These are phyloP conservation scores for Limtongozyma cylindracea DNA, from an alignment of 805 yeast species.

Conservation along the genomic window DNA sequence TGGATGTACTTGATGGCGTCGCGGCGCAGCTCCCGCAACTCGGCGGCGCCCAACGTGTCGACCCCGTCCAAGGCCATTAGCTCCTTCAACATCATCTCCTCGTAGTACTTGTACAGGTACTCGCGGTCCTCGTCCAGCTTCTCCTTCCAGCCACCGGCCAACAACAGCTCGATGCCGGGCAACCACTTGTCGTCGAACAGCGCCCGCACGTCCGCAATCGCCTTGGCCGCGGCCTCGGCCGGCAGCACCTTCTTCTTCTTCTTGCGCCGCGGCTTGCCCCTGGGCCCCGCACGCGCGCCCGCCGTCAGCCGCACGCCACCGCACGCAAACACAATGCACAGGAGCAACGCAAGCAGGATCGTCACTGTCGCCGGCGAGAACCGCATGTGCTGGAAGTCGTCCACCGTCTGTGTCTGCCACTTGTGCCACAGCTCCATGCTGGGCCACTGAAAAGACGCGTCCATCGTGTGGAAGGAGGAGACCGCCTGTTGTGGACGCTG, in stretches of 20 bases:
- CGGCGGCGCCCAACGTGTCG: constrained; percentile 22
- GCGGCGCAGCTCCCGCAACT: constrained; percentile 31
- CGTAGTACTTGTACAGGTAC: constrained; percentile 30
- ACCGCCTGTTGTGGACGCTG: not conserved
- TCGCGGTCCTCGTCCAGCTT: constrained; percentile 5
- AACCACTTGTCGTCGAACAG: constrained; percentile 13
- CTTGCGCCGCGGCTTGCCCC: not conserved
- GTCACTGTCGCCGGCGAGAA: not conserved
- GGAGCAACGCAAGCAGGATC: not conserved
- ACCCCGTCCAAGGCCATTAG: constrained; percentile 42
- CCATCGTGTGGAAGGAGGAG: not conserved
- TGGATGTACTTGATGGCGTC: constrained; percentile 35
- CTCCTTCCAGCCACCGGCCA: constrained; percentile 6
- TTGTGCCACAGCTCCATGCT: not conserved
- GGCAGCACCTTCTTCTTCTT: not conserved
- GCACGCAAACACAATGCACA: not conserved
- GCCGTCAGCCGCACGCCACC: not conserved
- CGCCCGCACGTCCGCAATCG: constrained; percentile 13
- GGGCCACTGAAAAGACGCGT: not conserved
- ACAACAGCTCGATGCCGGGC: constrained; percentile 11
- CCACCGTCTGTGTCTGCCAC: not conserved
- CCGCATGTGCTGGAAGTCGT: not conserved
- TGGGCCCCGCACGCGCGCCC: not conserved
- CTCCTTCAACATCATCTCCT: constrained; percentile 42
- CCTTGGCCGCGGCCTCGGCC: too few relatives aligned